Evolutionary conservation across 192 early-diverging fungal genomes (phyloP).

Genomic region (Coemansia sp.): DNA sequence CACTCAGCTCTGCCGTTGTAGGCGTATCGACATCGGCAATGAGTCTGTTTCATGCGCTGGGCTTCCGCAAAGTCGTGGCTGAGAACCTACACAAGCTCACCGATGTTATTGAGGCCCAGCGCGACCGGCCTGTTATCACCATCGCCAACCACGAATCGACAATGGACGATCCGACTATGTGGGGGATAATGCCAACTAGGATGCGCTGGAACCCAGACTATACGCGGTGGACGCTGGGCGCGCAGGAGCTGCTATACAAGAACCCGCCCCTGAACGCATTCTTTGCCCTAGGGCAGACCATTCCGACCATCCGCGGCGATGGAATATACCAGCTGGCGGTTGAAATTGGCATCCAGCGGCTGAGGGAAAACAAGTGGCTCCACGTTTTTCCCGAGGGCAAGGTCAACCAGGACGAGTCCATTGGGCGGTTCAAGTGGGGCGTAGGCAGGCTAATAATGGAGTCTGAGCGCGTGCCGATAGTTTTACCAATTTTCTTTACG

Average conservation of each 20-base stretch:
- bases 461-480: conserved; percentile 64
- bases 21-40: conserved; percentile 25
- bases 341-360: conserved; percentile 70
- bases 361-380: conserved; percentile 75
- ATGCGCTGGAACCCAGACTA: conserved; percentile 53
- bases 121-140: conserved; percentile 66
- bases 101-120: conserved; percentile 56
- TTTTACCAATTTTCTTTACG: conserved; percentile 73
- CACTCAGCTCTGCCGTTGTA: conserved; percentile 40
- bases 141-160: conserved; percentile 77
- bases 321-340: conserved; percentile 86
- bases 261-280: conserved; percentile 60
- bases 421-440: conserved; percentile 79
- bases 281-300: conserved; percentile 78
- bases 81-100: conserved; percentile 66
- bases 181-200: conserved; percentile 70
- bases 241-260: conserved; percentile 82
- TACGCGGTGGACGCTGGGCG: conserved; percentile 85
- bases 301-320: conserved; percentile 80
- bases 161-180: conserved; percentile 73
- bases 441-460: conserved; percentile 86
- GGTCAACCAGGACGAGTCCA: conserved; percentile 59
- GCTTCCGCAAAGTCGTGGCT: conserved; percentile 47
- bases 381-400: conserved; percentile 89
- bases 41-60: conserved; percentile 25